Evolutionary conservation across 164 flowering plant genomes (phyloP).

Genomic region (Platanus orientalis): DNA sequence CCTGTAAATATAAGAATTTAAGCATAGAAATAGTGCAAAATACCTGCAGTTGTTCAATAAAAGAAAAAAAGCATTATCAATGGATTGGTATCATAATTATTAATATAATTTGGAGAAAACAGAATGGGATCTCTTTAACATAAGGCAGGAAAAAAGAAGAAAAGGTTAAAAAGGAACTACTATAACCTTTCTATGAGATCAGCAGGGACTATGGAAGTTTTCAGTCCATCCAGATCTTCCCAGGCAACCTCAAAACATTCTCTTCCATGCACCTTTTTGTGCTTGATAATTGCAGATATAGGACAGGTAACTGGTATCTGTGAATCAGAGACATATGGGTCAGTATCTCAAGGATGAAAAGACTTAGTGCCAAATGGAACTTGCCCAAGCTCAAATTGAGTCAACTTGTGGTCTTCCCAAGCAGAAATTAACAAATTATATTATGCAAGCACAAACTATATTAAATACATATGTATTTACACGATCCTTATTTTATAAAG

Average conservation of each 20-base stretch:
- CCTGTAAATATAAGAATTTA: neutral
- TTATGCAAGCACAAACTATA: neutral
- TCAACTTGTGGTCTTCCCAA: neutral
- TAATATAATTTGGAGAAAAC: neutral
- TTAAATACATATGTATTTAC: neutral
- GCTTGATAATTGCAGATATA: conserved; percentile 59
- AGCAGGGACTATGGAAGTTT: conserved; percentile 67
- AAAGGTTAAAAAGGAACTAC: too few relatives aligned
- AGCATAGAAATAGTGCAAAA: too few relatives aligned
- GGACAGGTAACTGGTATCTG: conserved; percentile 85
- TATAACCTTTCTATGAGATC: conserved; percentile 69
- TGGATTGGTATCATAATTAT: neutral
- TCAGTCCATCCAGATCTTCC: conserved; percentile 55
- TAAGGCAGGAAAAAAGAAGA: too few relatives aligned
- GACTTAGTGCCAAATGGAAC: neutral
- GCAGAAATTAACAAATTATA: neutral
- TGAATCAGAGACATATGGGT: neutral
- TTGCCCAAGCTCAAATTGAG: neutral
- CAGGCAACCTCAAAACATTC: conserved; percentile 86
- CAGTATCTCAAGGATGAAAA: neutral
- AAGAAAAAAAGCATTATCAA: neutral
- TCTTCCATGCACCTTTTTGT: conserved; percentile 58
- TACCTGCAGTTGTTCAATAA: too few relatives aligned
- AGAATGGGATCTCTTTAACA: neutral
- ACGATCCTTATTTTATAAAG: too few relatives aligned